Conservation (phyloP, 768 basidiomycete species). For the Lactarius evosmus region DNA sequence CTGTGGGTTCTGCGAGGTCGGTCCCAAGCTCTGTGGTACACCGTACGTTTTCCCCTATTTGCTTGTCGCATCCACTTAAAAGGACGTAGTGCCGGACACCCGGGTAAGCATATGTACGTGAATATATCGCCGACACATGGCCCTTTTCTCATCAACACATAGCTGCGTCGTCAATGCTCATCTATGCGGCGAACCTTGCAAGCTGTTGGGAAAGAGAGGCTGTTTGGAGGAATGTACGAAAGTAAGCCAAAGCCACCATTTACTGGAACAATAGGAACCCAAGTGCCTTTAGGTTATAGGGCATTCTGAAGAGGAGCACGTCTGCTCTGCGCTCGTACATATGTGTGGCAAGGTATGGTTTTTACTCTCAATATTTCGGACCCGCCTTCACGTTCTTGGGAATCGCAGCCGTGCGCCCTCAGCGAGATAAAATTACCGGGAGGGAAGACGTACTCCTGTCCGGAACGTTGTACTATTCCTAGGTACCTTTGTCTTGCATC, state of each 20-base stretch:
- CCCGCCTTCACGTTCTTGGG: background rate
- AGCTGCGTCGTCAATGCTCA: constrained; percentile 52
- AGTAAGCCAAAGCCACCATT: constrained; percentile 32
- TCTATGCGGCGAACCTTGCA: constrained; percentile 52
- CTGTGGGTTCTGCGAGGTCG: constrained; percentile 46
- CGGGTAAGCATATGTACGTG: constrained; percentile 52
- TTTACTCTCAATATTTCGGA: background rate
- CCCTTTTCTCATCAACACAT: constrained; percentile 40
- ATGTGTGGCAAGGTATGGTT: constrained; percentile 50
- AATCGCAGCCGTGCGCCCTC: constrained; percentile 14
- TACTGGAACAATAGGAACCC: no score
- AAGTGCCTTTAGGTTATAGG: constrained; percentile 39
- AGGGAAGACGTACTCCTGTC: constrained; percentile 6
- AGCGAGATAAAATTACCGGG: background rate
- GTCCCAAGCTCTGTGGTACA: constrained; percentile 40
- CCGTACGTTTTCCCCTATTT: constrained; percentile 38
- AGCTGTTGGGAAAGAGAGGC: constrained; percentile 44
- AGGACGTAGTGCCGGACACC: constrained; percentile 50
- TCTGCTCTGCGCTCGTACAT: constrained; percentile 52
- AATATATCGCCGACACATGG: background rate
- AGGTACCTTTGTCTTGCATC: background rate
- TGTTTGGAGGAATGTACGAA: constrained; percentile 52
- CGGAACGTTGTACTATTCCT: constrained; percentile 2
- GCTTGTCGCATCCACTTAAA: background rate
- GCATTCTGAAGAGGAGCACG: constrained; percentile 49